Evolutionary conservation across 257 asterid species (phyloP).

Genomic region (Primulina eburnea): DNA sequence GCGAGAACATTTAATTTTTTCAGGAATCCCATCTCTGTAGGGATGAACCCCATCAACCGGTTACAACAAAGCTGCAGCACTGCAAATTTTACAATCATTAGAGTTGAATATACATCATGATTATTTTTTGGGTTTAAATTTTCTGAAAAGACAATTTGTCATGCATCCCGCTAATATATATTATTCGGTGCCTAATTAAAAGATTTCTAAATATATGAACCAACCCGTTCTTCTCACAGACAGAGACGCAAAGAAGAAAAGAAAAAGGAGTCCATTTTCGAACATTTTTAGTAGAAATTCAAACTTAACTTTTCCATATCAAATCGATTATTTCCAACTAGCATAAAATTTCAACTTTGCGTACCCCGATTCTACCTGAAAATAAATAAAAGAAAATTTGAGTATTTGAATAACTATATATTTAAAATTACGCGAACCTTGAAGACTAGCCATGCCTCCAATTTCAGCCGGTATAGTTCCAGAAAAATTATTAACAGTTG

Average conservation of each 20-base stretch:
- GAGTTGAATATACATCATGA: neutral
- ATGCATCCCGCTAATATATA: neutral
- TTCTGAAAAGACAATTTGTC: neutral
- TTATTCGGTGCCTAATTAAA: neutral
- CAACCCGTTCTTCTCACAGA: neutral
- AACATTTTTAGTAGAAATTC: conserved; percentile 6
- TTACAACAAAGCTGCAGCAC: conserved; percentile 75
- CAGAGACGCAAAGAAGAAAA: neutral
- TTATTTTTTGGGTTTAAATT: no score
- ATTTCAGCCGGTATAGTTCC: conserved; percentile 64
- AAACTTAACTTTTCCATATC: neutral
- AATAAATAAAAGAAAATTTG: neutral
- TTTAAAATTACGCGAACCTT: conserved; percentile 46
- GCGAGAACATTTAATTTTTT: conserved; percentile 53
- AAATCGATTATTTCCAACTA: neutral
- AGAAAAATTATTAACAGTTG: conserved; percentile 59
- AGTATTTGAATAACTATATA: no score
- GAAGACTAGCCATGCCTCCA: conserved; percentile 76
- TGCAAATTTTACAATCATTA: conserved; percentile 33
- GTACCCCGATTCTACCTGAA: neutral
- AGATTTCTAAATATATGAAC: neutral
- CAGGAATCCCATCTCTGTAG: conserved; percentile 51
- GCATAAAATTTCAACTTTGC: neutral
- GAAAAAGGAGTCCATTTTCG: neutral
- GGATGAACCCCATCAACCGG: conserved; percentile 68